Evolutionary conservation across 495 filamentous ascomycete species (phyloP).

Genomic region (Tuber umbilicatum): DNA sequence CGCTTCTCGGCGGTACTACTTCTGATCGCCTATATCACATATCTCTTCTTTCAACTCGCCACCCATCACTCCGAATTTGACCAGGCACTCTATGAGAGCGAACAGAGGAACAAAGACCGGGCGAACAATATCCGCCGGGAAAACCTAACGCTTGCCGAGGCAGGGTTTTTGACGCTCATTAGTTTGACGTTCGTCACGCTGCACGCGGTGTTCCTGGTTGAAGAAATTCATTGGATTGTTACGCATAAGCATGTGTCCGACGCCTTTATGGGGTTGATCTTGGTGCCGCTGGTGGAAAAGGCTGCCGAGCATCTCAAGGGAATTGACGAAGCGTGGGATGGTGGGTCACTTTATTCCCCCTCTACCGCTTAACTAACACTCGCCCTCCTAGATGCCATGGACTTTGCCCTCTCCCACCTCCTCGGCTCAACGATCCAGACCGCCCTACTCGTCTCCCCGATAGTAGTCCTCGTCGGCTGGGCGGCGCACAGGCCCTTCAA

Average conservation of each 20-base stretch:
- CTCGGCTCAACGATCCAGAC: conserved; percentile 86
- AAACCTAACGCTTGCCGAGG: conserved; percentile 76
- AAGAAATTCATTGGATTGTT: conserved; percentile 71
- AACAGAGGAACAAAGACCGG: conserved; percentile 61
- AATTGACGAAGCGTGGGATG: conserved; percentile 85
- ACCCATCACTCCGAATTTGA: conserved; percentile 74
- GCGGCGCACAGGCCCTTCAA: conserved; percentile 64
- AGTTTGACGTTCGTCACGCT: conserved; percentile 68
- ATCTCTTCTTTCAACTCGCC: conserved; percentile 68
- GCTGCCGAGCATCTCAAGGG: conserved; percentile 84
- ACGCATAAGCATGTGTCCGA: conserved; percentile 59
- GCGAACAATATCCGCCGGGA: conserved; percentile 56
- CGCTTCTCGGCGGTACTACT: conserved; percentile 71
- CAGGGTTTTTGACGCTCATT: conserved; percentile 59
- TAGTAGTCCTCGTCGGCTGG: conserved; percentile 82
- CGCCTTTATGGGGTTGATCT: conserved; percentile 70
- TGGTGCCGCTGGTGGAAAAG: conserved; percentile 83
- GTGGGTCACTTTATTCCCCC: conserved; percentile 41
- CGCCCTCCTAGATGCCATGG: conserved; percentile 51
- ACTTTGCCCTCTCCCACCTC: conserved; percentile 85
- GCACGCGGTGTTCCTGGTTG: conserved; percentile 74
- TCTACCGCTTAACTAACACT: conserved; percentile 16
- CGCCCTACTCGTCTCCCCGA: conserved; percentile 76
- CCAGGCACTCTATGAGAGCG: conserved; percentile 62
- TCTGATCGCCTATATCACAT: conserved; percentile 65